A percentile compares a stretch with the other conserved stretches of the same genome.
Evolutionary conservation across 441 rosid species (phyloP).

Genomic region (Kokia cookei): DNA sequence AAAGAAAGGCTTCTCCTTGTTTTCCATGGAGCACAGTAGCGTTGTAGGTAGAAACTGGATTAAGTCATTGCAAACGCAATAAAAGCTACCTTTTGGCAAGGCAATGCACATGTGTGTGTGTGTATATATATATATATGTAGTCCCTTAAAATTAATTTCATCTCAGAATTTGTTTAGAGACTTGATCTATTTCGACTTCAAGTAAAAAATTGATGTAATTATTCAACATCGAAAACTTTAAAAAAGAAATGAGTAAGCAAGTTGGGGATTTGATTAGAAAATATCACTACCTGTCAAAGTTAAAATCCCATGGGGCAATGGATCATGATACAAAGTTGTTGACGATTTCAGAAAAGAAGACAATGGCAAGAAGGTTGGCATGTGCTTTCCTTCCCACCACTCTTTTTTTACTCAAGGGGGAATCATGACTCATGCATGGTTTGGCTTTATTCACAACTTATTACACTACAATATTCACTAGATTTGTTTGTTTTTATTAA

Average conservation of each 20-base stretch:
- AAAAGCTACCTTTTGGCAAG: slow-evolving; percentile 5
- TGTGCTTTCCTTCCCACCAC: slow-evolving; percentile 36
- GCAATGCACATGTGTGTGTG: slow-evolving; percentile 3
- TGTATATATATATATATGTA: not conserved
- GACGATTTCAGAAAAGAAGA: slow-evolving; percentile 7
- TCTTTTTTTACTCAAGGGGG: slow-evolving; percentile 27
- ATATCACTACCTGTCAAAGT: not conserved
- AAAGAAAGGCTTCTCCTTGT: not conserved
- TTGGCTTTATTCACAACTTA: slow-evolving; percentile 26
- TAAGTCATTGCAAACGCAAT: slow-evolving; percentile 1
- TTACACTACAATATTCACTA: slow-evolving; percentile 4
- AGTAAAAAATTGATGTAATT: too few species aligned
- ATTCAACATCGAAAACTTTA: not conserved
- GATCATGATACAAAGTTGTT: slow-evolving; percentile 5
- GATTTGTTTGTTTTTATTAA: slow-evolving; percentile 1
- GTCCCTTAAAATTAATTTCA: too few species aligned
- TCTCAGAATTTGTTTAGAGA: too few species aligned
- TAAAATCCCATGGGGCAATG: not conserved
- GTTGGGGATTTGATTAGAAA: not conserved
- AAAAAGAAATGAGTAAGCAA: not conserved
- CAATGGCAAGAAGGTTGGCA: slow-evolving; percentile 26
- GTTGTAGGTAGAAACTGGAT: too few species aligned
- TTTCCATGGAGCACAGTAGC: not conserved
- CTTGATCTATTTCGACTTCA: too few species aligned
- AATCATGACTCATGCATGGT: slow-evolving; percentile 41